Base-by-base conservation (phyloP, 441 rosid genomes). In the Macaranga tanarius region DNA sequence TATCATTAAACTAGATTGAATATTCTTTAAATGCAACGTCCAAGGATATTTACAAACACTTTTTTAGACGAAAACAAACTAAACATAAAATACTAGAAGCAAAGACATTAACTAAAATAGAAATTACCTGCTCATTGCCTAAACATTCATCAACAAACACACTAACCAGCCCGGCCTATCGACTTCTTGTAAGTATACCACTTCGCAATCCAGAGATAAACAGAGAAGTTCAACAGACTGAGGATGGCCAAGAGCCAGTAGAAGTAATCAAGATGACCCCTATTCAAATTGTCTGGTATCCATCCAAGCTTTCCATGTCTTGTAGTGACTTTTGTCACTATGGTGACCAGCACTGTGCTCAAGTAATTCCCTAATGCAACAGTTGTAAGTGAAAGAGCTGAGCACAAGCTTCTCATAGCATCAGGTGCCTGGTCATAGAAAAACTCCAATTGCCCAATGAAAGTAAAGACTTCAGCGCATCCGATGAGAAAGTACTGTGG, bases 341-440 rank as follows among this genome's bases (percentile, higher is more conserved):
- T n/a, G 4, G 92, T 92, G 15, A 92, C 97, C 7, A 95, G 90
- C 67, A 89, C 68, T 2, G 96, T 88, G 80, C 99, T 91, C 71
- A 92, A 73, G 75, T 92, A 95, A 77, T 88, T 92, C 19, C 99
- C 99, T 0, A 88, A 73, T 7, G 99, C 91, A 17, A 84, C 87
- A 0, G 94, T 95, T 1, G 99, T 92, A 7, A 95, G 86, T 0
- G 93, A 80, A 40, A 95, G 84, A 20, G 99, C 99, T 0, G 96
- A 88, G 86, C 97, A 89, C 73, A 95, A 73, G 72, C 97, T 95
- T 72, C 97, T 83, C 97, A 92, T 89, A 0, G 97, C 99, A 77
- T 94, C 97, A 5, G 99, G 99, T 17, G 97, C 97, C 62, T 95
- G 96, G 63, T 89, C 96, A 16, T 95, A 95, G 86, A 92, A 92